Conservation (phyloP, 148 eudicot species). For the Camellia lanceoleosa region DNA sequence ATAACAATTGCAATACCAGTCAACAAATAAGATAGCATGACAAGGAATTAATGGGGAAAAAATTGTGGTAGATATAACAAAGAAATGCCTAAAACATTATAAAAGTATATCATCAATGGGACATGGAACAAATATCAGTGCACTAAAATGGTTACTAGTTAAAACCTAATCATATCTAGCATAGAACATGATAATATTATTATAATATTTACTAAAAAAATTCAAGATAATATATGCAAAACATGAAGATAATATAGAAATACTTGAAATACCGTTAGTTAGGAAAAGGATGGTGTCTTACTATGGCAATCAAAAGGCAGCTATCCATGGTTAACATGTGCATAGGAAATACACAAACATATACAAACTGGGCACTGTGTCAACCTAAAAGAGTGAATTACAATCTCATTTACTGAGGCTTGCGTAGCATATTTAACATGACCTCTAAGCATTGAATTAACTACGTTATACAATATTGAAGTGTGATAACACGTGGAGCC, state of each 20-base stretch:
- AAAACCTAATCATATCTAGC: not conserved
- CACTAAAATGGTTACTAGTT: not conserved
- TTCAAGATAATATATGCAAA: not conserved
- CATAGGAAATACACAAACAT: not conserved
- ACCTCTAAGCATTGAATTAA: not conserved
- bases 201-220: not conserved
- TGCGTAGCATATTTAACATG: not conserved
- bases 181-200: not conserved
- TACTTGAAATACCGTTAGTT: not conserved
- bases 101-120: not conserved
- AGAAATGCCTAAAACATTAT: not conserved
- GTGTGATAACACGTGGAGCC: not conserved
- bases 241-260: not conserved
- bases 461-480: not conserved
- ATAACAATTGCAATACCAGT: constrained; percentile 13
- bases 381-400: no score
- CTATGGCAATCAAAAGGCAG: not conserved
- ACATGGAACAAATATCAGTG: not conserved
- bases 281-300: not conserved
- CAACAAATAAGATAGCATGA: constrained; percentile 13
- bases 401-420: not conserved
- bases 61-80: not conserved
- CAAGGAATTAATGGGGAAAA: not conserved
- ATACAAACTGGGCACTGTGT: not conserved
- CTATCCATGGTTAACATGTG: not conserved